Conservation (phyloP, 2,329 filamentous ascomycete species). For the Sarocladium strictum region DNA sequence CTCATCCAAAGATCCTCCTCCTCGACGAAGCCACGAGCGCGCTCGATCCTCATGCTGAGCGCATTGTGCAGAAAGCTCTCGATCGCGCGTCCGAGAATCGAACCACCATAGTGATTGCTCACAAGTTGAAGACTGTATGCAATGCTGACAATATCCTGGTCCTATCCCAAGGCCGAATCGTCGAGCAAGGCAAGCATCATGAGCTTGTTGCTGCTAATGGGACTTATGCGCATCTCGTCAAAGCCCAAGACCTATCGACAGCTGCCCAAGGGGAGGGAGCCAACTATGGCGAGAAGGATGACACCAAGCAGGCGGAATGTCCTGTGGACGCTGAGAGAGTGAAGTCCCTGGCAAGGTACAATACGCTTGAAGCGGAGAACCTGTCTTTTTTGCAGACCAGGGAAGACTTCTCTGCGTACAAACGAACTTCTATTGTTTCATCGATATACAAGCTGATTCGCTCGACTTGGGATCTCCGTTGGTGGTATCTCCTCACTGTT, state of each 20-base stretch:
- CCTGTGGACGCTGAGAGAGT: too few species aligned
- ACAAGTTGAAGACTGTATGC: conserved; percentile 46
- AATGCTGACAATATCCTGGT: conserved; percentile 57
- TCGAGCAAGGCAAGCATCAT: conserved; percentile 40
- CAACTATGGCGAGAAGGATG: too few species aligned
- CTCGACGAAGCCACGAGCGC: conserved; percentile 59
- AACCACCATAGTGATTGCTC: conserved; percentile 57
- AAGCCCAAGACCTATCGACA: conserved; percentile 14
- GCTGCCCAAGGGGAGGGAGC: too few species aligned
- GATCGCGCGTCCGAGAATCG: conserved; percentile 43
- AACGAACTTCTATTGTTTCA: too few species aligned
- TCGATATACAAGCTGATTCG: too few species aligned
- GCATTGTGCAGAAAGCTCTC: conserved; percentile 45
- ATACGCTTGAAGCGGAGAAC: too few species aligned
- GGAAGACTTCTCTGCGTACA: too few species aligned
- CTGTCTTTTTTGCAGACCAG: too few species aligned
- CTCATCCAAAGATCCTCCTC: conserved; percentile 43
- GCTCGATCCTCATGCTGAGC: conserved; percentile 28
- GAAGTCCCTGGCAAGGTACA: too few species aligned
- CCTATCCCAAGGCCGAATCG: conserved; percentile 44
- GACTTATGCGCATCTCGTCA: conserved; percentile 17
- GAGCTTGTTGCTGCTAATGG: conserved; percentile 12
- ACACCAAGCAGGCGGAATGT: too few species aligned
- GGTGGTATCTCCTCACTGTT: too few species aligned
- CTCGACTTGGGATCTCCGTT: too few species aligned